Base-by-base conservation (phyloP, 2,329 filamentous ascomycete genomes). In the Atkinsonella texensis region DNA sequence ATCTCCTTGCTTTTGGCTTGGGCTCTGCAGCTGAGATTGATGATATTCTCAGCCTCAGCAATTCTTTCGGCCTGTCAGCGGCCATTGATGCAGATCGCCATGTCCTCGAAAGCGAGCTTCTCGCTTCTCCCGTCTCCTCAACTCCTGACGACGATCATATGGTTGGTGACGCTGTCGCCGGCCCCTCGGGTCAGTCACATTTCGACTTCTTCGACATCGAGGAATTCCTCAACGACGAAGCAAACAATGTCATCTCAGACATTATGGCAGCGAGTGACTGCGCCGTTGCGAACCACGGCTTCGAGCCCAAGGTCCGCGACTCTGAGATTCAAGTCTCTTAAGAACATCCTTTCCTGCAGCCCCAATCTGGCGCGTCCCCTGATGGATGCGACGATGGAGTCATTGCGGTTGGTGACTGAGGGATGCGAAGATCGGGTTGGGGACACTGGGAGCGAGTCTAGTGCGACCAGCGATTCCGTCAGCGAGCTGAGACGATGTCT, bases 71-170 rank as follows among this genome's bases (percentile, higher is more conserved):
- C 74, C 53, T 79, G 76, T 78, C 81, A 80, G 72, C 75, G 77
- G 64, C 76, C 85, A 70, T 70, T 87, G 75, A 81, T 68, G 66
- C 81, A 81, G 79, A 87, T 88, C 71, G 78, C 81, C 79, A 79
- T 76, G 73, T 86, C 83, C 71, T 84, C 84, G 81, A 87, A 77
- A 79, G 79, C 75, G 78, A 79, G 76, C 76, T 87, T 79, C 75
- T 83, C 78, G 75, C 84, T 87, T 78, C 81, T 71, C 74, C 83
- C 84, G 71, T 80, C 74, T 73, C 77, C 70, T 71, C 75, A 74
- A 68, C 73, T 81, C 70, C 76, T 81, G 77, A 81, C 71, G 74
- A 79, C 76, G 73, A 82, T 83, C 72, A 79, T 83, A 52, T 83
- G 76, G 77, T 65, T 81, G 69, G 74, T 79, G 71, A 83, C 79